These are phyloP conservation scores for Daldinia eschscholtzii DNA, from an alignment of 2,329 filamentous ascomycete species.

Conservation along the genomic window DNA sequence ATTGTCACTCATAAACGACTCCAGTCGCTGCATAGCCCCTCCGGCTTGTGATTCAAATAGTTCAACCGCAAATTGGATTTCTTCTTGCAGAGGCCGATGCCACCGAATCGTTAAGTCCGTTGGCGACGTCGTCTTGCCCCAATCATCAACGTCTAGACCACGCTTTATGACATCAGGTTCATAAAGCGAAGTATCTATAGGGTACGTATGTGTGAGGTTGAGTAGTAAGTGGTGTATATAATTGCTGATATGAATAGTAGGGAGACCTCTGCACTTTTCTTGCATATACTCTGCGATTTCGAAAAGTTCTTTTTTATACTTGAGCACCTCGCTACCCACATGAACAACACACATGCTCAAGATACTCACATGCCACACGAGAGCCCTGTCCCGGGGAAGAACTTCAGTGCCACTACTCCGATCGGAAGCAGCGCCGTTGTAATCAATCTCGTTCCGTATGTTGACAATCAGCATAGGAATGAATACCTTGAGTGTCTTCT, in stretches of 20 bases:
- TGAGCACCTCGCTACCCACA: constrained; percentile 88
- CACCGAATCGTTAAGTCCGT: constrained; percentile 86
- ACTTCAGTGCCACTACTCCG: constrained; percentile 94
- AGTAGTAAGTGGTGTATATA: constrained; percentile 96
- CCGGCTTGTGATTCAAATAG: constrained; percentile 87
- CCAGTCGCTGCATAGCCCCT: constrained; percentile 79
- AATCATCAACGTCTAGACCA: constrained; percentile 82
- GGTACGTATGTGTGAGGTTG: constrained; percentile 94
- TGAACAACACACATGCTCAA: constrained; percentile 98
- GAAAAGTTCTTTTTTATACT: constrained; percentile 89
- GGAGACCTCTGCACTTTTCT: constrained; percentile 90
- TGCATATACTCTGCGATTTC: constrained; percentile 97
- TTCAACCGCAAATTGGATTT: constrained; percentile 89
- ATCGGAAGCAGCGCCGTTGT: constrained; percentile 95
- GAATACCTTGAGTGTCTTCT: constrained; percentile 91
- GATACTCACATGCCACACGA: constrained; percentile 98
- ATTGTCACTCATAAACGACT: constrained; percentile 82
- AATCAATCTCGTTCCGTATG: constrained; percentile 96
- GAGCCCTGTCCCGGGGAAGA: constrained; percentile 87
- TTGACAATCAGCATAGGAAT: constrained; percentile 90
- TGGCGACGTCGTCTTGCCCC: constrained; percentile 83
- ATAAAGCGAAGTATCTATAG: constrained; percentile 88
- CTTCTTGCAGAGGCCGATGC: constrained; percentile 85
- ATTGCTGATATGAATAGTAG: constrained; percentile 96
- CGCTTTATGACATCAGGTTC: constrained; percentile 79